Evolutionary conservation across 345 rosid species (phyloP), one percentile per base, ranked within the genome.

Genomic region (Rhodamnia rubescens): DNA sequence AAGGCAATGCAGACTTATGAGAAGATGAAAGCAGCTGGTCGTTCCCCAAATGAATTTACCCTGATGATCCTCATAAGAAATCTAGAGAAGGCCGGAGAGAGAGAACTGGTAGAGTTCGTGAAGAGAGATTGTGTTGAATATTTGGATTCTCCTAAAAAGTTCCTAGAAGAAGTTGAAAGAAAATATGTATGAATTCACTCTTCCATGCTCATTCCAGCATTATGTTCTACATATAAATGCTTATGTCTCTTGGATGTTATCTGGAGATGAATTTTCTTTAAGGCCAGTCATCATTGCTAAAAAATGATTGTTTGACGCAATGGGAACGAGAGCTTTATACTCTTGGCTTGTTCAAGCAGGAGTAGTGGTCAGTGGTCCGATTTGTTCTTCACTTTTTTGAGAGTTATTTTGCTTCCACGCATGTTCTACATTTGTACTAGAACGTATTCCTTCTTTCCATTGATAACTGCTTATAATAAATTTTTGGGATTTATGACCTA

Each of bases 1-100:
- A 91, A 91, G 90, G 96, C 96, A 53, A 89, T 93, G 91, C 89
- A 89, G 84, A 91, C 84, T 8, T 92, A 92, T 26, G 87, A 82
- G 58, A 84, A 50, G 32, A 88, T 92, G 88, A 93, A 93, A 86
- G 88, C 78, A 42, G 89, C 91, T 29, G 93, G 93, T 14, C 90
- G 93, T 87, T 44, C 51, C 11, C 94, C 94, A 0, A 89, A 92
- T 81, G 89, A 89, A 59, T 88, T 92, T 52, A 93, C 96, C 74
- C 88, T 91, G 51, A 90, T 89, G 56, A 90, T 92, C 81, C 87
- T 92, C 91, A 91, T 93, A 75, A 90, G 93, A 87, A 90, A 90
- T 86, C 94, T 93, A 44, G 89, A 90, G 85, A 90, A 86, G 36
- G 91, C 89, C 8, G 92, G 93, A 83, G 91, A 90, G 84, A 88